Percentiles rank a stretch among this genome's conserved stretches.
Conservation (phyloP, 352 stramenopile genomes). For the Saprolegnia diclina region DNA sequence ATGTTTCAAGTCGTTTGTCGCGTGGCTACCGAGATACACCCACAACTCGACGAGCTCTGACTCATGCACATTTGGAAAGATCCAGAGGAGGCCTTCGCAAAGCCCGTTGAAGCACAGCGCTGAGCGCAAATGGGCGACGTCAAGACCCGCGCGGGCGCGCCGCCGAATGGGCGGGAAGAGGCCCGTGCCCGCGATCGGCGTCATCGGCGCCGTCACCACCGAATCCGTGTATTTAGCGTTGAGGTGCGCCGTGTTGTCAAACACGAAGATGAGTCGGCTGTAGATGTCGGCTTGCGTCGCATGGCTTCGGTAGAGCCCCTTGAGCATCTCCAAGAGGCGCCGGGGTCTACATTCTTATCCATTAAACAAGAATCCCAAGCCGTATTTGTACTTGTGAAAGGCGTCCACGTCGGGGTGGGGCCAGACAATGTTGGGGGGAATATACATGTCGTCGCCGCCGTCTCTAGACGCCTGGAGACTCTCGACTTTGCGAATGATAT, state of each 20-base stretch:
- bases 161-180: not conserved
- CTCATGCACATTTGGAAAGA: constrained; percentile 8
- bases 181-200: not conserved
- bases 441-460: constrained; percentile 10
- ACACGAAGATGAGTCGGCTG: constrained; percentile 19
- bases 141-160: not conserved
- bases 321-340: not conserved
- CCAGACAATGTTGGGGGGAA: constrained; percentile 25
- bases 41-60: constrained; percentile 20
- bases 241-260: constrained; percentile 18
- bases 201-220: not conserved
- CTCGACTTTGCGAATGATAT: constrained; percentile 20
- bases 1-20: no score
- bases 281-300: constrained; percentile 20
- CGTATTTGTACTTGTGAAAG: constrained; percentile 18
- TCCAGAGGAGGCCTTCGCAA: constrained; percentile 18
- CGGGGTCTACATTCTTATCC: not conserved
- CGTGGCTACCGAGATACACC: constrained; percentile 19
- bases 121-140: not conserved
- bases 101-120: constrained; percentile 19
- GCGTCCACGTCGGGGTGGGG: not conserved
- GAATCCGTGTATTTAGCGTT: constrained; percentile 23
- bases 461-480: not conserved
- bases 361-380: no score
- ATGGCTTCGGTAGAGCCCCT: constrained; percentile 1